A percentile compares a stretch with the other conserved stretches of the same genome.
These are phyloP conservation scores for Coniferiporia weirii DNA, from an alignment of 1,284 basidiomycete genomes.

Conservation along the genomic window DNA sequence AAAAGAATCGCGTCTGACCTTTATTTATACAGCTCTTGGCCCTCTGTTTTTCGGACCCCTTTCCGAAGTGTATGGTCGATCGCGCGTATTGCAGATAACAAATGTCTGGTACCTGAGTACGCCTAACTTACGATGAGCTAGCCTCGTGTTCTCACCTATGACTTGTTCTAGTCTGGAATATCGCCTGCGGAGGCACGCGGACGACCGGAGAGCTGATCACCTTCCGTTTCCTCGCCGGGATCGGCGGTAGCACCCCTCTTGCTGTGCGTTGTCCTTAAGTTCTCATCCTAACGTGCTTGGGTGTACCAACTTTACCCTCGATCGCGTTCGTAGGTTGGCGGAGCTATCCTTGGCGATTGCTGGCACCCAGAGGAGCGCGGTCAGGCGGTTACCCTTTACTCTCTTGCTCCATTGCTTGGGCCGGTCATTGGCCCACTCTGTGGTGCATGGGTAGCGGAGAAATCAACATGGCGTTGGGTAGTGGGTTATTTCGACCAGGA, in stretches of 20 bases:
- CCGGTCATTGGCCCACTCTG: constrained; percentile 62
- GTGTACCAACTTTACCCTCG: too few species aligned
- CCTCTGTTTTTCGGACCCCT: constrained; percentile 52
- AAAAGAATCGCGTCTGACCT: constrained; percentile 13
- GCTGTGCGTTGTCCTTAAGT: too few species aligned
- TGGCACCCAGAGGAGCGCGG: constrained; percentile 69
- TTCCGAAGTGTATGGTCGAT: constrained; percentile 44
- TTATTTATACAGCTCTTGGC: constrained; percentile 36
- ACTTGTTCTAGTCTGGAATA: constrained; percentile 58
- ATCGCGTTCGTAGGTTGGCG: constrained; percentile 56
- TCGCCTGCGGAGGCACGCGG: constrained; percentile 61
- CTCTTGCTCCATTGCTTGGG: constrained; percentile 54
- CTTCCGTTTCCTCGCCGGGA: constrained; percentile 60
- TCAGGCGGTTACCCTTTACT: constrained; percentile 62
- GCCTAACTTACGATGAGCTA: too few species aligned
- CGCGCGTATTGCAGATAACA: constrained; percentile 40
- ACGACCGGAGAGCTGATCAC: constrained; percentile 52
- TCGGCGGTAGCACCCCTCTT: constrained; percentile 62
- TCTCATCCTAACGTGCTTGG: too few species aligned
- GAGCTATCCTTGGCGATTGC: constrained; percentile 66
- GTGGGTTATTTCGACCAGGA: constrained; percentile 29
- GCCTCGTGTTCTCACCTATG: too few species aligned
- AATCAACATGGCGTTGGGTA: constrained; percentile 63
- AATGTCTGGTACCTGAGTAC: constrained; percentile 57
- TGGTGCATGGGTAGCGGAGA: constrained; percentile 45